Conservation (phyloP, 2,329 filamentous ascomycete species). For the Penicillium thymicola region DNA sequence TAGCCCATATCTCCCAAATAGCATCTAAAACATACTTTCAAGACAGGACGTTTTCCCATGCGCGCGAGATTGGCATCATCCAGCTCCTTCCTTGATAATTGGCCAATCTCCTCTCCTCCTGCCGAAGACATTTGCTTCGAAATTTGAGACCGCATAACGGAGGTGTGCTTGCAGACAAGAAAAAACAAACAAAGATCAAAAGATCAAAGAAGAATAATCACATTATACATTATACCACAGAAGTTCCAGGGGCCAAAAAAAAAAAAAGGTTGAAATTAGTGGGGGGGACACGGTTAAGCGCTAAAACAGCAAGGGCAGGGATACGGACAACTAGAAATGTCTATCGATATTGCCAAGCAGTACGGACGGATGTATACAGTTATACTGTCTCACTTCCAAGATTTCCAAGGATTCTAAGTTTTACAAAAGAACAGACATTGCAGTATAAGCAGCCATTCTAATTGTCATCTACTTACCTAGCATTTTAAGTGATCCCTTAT, state of each 20-base stretch:
- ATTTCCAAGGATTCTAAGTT: too few species aligned
- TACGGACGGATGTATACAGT: too few species aligned
- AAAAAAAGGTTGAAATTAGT: not conserved
- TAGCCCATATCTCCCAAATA: not conserved
- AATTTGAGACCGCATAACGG: constrained; percentile 11
- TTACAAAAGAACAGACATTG: too few species aligned
- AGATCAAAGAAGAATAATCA: not conserved
- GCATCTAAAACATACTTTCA: constrained; percentile 33
- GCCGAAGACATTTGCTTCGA: constrained; percentile 12
- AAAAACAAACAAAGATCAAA: not conserved
- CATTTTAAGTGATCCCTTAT: too few species aligned
- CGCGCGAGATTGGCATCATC: constrained; percentile 49
- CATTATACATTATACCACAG: not conserved
- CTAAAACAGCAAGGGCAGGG: constrained; percentile 1
- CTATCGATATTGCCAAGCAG: too few species aligned
- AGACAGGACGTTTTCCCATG: constrained; percentile 51
- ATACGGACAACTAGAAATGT: too few species aligned
- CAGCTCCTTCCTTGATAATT: constrained; percentile 18
- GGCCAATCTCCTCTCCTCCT: constrained; percentile 13
- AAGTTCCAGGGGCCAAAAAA: not conserved
- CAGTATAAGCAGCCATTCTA: too few species aligned
- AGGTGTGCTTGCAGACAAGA: not conserved
- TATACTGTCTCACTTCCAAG: too few species aligned
- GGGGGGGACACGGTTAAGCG: not conserved
- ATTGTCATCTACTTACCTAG: too few species aligned